Evolutionary conservation across 352 stramenopile genomes (phyloP), one percentile per base, ranked within the genome.

Genomic region (Hyaloperonospora arabidopsidis): DNA sequence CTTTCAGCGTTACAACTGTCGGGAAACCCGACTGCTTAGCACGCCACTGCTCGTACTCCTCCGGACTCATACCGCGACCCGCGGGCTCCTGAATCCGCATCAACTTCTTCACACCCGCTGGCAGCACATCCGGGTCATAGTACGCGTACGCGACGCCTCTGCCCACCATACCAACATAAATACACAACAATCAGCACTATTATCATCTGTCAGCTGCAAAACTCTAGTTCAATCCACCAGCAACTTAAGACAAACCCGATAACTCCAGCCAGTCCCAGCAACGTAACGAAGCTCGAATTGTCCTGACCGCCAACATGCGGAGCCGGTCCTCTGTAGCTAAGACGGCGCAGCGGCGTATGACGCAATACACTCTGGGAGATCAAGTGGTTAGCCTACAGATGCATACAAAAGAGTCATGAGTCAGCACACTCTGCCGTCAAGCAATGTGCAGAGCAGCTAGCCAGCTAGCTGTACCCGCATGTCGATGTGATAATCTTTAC

Each of bases 31-130:
- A 65, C 56, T 93, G 84, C 54, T 85, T 73, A 3, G 81, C 79
- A 15, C 84, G 84, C 84, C 84, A 93, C 45, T 85, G 65, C 43
- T 93, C 84, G 53, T 93, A 93, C 61, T 93, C 84, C 53, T 92
- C 84, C 34, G 89, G 69, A 55, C 76, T 92, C 84, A 93, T 93
- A 52, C 76, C 81, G 45, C 88, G 79, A 43, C 84, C 84, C 47
- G 87, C 72, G 0, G 76, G 76, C 41, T 89, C 81, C 52, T 93
- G 76, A 56, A 93, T 93, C 43, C 78, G 79, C 39, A 92, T 63
- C 52, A 68, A 87, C 51, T 80, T 83, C 65, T 89, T 89, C 52
- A 93, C 66, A 28, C 77, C 66, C 48, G 48, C 63, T 5, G 84
- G 84, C 23, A 93, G 58, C 32, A 93, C 81, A 45, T 93, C 84